These are phyloP conservation scores for Intubia oerlemansii DNA, from an alignment of 2,329 filamentous ascomycete species.

Conservation along the genomic window DNA sequence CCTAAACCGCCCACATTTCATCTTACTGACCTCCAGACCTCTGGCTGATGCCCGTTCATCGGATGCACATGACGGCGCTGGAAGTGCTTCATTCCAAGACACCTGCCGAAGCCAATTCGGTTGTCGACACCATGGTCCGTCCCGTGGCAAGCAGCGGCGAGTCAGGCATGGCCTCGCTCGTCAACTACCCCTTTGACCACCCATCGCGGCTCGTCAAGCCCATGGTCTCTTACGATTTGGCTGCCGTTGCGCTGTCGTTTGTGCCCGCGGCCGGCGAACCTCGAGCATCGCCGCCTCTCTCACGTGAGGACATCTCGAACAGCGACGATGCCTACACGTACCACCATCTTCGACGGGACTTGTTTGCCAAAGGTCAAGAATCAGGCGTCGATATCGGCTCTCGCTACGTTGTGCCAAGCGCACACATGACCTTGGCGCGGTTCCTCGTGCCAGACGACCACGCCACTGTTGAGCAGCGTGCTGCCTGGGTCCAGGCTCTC, in stretches of 20 bases:
- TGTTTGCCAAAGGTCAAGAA: slow-evolving; percentile 39
- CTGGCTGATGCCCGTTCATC: slow-evolving; percentile 66
- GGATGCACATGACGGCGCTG: slow-evolving; percentile 67
- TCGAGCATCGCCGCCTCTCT: slow-evolving; percentile 17
- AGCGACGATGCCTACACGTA: slow-evolving; percentile 55
- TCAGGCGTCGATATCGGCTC: slow-evolving; percentile 51
- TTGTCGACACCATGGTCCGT: slow-evolving; percentile 36
- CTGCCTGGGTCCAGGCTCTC: slow-evolving; percentile 44
- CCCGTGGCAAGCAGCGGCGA: too few species aligned
- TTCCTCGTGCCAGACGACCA: slow-evolving; percentile 53
- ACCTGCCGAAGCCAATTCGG: slow-evolving; percentile 38
- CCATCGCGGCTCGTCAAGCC: slow-evolving; percentile 79
- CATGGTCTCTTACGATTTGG: slow-evolving; percentile 61
- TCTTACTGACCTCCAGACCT: slow-evolving; percentile 31
- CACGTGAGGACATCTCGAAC: slow-evolving; percentile 11
- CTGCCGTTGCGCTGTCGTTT: slow-evolving; percentile 73
- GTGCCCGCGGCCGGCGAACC: slow-evolving; percentile 53
- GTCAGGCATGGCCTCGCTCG: slow-evolving; percentile 34
- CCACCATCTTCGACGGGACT: slow-evolving; percentile 68
- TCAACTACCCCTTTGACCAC: slow-evolving; percentile 34
- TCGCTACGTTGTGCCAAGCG: slow-evolving; percentile 73
- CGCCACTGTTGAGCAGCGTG: slow-evolving; percentile 33
- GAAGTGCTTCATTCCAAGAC: slow-evolving; percentile 71
- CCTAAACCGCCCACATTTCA: too few species aligned
- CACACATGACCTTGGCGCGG: slow-evolving; percentile 70